A percentile compares a stretch with the other conserved stretches of the same genome.
These are phyloP conservation scores for Phytophthora melonis DNA, from an alignment of 352 stramenopile species.

Conservation along the genomic window DNA sequence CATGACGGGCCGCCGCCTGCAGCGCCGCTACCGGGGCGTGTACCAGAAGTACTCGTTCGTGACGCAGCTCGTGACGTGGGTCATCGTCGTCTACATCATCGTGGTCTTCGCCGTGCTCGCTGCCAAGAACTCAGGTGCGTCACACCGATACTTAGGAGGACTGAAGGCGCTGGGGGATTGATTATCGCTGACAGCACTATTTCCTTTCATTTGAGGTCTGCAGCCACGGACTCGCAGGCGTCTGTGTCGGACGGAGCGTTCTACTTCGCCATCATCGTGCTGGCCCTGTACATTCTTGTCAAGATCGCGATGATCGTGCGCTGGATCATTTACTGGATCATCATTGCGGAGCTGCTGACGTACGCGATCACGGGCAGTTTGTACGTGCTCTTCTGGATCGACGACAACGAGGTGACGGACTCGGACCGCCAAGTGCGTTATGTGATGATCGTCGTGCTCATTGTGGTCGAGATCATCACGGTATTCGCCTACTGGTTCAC, in stretches of 20 bases:
- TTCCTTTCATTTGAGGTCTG: background rate
- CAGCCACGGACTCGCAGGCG: slow-evolving; percentile 17
- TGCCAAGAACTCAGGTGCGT: slow-evolving; percentile 29
- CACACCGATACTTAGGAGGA: no score
- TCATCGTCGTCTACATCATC: slow-evolving; percentile 67
- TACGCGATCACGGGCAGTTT: slow-evolving; percentile 60
- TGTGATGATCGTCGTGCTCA: slow-evolving; percentile 48
- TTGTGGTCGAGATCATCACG: slow-evolving; percentile 53
- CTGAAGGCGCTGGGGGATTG: no score
- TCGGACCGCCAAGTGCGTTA: slow-evolving; percentile 37
- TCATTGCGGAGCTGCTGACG: slow-evolving; percentile 69
- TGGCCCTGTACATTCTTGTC: slow-evolving; percentile 73
- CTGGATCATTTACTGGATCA: slow-evolving; percentile 88
- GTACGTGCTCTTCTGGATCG: slow-evolving; percentile 61
- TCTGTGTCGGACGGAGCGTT: slow-evolving; percentile 60
- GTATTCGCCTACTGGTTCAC: slow-evolving; percentile 68
- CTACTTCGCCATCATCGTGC: slow-evolving; percentile 51
- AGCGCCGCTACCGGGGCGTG: slow-evolving; percentile 64
- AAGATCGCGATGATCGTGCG: slow-evolving; percentile 79
- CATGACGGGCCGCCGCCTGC: slow-evolving; percentile 65
- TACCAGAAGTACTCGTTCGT: slow-evolving; percentile 69
- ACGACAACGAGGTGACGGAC: slow-evolving; percentile 36
- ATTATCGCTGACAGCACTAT: no score
- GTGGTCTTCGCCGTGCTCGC: slow-evolving; percentile 50
- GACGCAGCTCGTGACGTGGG: slow-evolving; percentile 59